Evolutionary conservation across 768 basidiomycete genomes (phyloP), one percentile per base, ranked within the genome.

Genomic region (Pluteus cervinus): DNA sequence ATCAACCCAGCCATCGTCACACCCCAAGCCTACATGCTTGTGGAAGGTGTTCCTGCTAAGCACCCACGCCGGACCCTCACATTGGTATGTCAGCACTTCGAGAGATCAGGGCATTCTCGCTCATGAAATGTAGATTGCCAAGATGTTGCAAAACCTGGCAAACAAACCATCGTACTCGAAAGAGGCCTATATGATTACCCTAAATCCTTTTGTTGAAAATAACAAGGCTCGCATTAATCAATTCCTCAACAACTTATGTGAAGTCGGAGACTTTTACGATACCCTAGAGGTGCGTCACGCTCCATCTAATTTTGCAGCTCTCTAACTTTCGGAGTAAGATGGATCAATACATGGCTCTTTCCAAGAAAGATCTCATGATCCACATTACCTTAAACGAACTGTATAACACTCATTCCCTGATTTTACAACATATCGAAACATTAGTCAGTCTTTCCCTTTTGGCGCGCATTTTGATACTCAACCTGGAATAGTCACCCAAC

Each of bases 281-380:
- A 92, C 93, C 8, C 72, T 99, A 26, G 96, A 99, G 83, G 92
- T 90, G 43, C 31, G 73, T 57, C 31, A 25, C 1, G 11, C 28
- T 23, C 15, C 23, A 12, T 36, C 14, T 39, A 32, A 20, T 14
- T 21, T 23, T 25, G 14, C 9, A 28, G 14, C 26, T 20, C 20
- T 15, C 22, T 35, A 22, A 16, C 37, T 23, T n/a, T 10, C 18
- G 10, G 14, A 41, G 18, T 3, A 48, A 96, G 94, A 94, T 98
- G 84, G 96, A 99, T 63, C 96, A 98, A 70, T 99, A 99, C 60
- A 97, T 99, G 92, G 96, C 96, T 7, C 68, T 99, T 40, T 97
- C 93, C 42, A 99, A 99, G 75, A 98, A 98, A 63, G 96, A 98
- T 57, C 71, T 98, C 42, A 81, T 86, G 71, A 98, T 99, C 63